A percentile compares a stretch with the other conserved stretches of the same genome.
Conservation (phyloP, 2,329 filamentous ascomycete genomes). For the Didymella arachidicola region DNA sequence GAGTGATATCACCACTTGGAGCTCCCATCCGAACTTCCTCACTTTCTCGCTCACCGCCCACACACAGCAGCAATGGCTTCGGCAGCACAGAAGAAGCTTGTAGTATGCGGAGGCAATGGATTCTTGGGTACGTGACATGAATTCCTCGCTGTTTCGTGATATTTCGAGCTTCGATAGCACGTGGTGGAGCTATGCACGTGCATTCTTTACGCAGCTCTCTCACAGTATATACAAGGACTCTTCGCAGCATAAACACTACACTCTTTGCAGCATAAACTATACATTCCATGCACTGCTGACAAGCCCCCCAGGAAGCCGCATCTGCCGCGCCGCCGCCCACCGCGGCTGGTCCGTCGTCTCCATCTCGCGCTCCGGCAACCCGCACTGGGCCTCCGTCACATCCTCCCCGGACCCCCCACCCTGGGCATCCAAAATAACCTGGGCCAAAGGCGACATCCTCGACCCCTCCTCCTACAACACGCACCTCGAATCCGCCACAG, state of each 20-base stretch:
- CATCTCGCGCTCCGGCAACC: conserved; percentile 92
- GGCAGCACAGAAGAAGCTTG: conserved; percentile 74
- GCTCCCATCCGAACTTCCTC: conserved; percentile 16
- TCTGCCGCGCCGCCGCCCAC: conserved; percentile 87
- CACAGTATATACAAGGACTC: no score
- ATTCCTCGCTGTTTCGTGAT: background rate
- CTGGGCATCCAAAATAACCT: conserved; percentile 84
- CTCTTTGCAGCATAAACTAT: no score
- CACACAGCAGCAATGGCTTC: conserved; percentile 54
- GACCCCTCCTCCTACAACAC: conserved; percentile 79
- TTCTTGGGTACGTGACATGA: conserved; percentile 72
- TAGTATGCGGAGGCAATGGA: conserved; percentile 93
- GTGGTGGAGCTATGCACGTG: background rate
- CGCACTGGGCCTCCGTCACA: conserved; percentile 83
- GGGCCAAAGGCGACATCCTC: conserved; percentile 89
- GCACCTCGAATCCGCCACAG: conserved; percentile 78
- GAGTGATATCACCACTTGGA: conserved; percentile 50
- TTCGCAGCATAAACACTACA: no score
- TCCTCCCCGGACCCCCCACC: conserved; percentile 72
- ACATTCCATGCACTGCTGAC: no score
- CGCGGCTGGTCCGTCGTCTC: conserved; percentile 93
- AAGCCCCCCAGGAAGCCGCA: conserved; percentile 66
- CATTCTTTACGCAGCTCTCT: background rate
- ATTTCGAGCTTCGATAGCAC: background rate
- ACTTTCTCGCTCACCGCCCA: conserved; percentile 6